Evolutionary conservation across 192 early-diverging fungal species (phyloP).

Genomic region (Coemansia sp.): DNA sequence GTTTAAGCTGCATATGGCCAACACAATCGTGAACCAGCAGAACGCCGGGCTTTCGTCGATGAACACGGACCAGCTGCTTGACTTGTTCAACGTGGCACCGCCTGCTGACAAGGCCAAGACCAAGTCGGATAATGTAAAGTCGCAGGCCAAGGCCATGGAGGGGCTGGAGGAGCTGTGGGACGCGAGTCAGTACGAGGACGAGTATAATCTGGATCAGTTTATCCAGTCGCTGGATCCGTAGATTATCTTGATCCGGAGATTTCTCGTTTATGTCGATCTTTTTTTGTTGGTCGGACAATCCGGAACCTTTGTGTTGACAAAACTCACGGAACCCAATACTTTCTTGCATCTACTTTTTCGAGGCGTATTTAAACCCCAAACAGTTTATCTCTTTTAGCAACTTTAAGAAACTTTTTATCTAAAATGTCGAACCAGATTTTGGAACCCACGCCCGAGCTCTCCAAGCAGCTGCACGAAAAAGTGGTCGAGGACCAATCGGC

Average conservation of each 20-base stretch:
- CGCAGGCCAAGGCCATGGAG: slow-evolving; percentile 47
- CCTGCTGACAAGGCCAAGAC: slow-evolving; percentile 8
- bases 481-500: slow-evolving; percentile 40
- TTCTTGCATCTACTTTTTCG: not conserved
- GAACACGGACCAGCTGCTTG: slow-evolving; percentile 95
- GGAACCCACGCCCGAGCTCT: slow-evolving; percentile 54
- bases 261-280: not conserved
- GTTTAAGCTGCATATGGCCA: slow-evolving; percentile 98
- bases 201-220: slow-evolving; percentile 80
- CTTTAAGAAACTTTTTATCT: no score
- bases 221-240: slow-evolving; percentile 58
- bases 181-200: slow-evolving; percentile 82
- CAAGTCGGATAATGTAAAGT: slow-evolving; percentile 8
- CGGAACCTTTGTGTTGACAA: not conserved
- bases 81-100: slow-evolving; percentile 80
- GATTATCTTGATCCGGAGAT: not conserved
- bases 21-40: slow-evolving; percentile 93
- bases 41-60: slow-evolving; percentile 91
- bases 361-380: no score
- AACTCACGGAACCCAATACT: not conserved
- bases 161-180: slow-evolving; percentile 88
- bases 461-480: slow-evolving; percentile 44
- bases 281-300: not conserved
- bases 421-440: slow-evolving; percentile 23
- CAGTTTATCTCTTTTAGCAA: not conserved